Conservation (phyloP, 2,329 filamentous ascomycete genomes). For the Trichoderma lentiforme region DNA sequence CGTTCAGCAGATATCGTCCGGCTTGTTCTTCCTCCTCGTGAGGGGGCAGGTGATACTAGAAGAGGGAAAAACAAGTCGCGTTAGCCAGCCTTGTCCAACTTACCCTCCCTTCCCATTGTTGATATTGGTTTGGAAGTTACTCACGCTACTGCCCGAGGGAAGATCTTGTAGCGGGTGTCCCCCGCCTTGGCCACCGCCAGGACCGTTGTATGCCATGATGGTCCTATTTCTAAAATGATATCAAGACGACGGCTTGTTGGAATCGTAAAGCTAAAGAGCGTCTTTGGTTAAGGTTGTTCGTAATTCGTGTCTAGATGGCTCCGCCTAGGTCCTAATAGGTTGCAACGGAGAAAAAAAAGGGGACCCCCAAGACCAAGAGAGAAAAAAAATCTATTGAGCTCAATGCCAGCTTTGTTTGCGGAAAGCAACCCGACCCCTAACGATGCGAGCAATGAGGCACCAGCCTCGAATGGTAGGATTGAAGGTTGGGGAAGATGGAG, state of each 20-base stretch:
- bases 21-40: conserved; percentile 58
- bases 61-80: not conserved
- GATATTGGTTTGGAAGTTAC: conserved; percentile 30
- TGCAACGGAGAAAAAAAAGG: conserved; percentile 6
- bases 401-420: conserved; percentile 16
- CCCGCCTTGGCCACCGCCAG: conserved; percentile 52
- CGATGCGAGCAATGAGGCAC: conserved; percentile 31
- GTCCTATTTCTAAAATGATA: conserved; percentile 13
- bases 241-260: conserved; percentile 4
- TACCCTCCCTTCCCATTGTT: not conserved
- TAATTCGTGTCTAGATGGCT: conserved; percentile 17
- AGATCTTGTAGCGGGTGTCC: conserved; percentile 66
- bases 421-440: conserved; percentile 22
- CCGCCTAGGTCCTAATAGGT: conserved; percentile 6
- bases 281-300: conserved; percentile 6
- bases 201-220: conserved; percentile 60
- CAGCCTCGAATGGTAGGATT: conserved; percentile 31
- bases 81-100: not conserved
- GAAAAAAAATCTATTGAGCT: conserved; percentile 19
- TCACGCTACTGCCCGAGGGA: conserved; percentile 57
- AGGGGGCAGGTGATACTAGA: conserved; percentile 57
- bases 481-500: conserved; percentile 27
- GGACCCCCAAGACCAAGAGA: not conserved
- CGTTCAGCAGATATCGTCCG: conserved; percentile 55
- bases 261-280: conserved; percentile 9